Percentiles rank a stretch among this genome's conserved stretches.
These are phyloP conservation scores for Flagelloscypha sp. DNA, from an alignment of 768 basidiomycete genomes.

Conservation along the genomic window DNA sequence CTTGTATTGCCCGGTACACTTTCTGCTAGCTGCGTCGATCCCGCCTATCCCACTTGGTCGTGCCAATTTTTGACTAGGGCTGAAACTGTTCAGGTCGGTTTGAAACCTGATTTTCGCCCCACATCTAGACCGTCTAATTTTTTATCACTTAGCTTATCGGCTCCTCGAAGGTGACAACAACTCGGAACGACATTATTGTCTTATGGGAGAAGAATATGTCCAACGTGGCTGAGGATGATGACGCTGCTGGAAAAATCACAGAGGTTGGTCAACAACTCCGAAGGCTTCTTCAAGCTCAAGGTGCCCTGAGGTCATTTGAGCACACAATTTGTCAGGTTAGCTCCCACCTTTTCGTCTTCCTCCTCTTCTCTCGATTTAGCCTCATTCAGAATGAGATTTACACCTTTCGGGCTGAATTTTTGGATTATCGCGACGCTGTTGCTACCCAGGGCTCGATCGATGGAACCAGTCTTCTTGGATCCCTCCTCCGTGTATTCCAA, in stretches of 20 bases:
- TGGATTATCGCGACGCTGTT: slow-evolving; percentile 52
- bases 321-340: slow-evolving; percentile 11
- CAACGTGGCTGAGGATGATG: slow-evolving; percentile 15
- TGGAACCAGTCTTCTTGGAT: slow-evolving; percentile 40
- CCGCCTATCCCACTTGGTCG: too few relatives aligned
- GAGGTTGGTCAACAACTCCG: slow-evolving; percentile 6
- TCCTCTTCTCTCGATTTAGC: slow-evolving; percentile 1
- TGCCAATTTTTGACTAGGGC: too few relatives aligned
- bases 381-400: background rate
- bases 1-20: slow-evolving; percentile 11
- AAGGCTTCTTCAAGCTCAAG: slow-evolving; percentile 26
- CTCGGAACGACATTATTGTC: too few relatives aligned
- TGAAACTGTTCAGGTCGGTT: too few relatives aligned
- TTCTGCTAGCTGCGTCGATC: slow-evolving; percentile 20
- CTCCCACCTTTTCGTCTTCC: slow-evolving; percentile 2
- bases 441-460: slow-evolving; percentile 44
- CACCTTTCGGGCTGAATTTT: slow-evolving; percentile 58
- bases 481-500: slow-evolving; percentile 41
- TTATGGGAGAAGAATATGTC: too few relatives aligned
- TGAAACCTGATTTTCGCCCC: too few relatives aligned
- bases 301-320: slow-evolving; percentile 23
- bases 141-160: too few relatives aligned
- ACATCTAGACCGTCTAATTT: too few relatives aligned
- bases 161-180: too few relatives aligned
- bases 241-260: slow-evolving; percentile 7